phyloP scores from a whole-genome alignment of 352 stramenopile genomes.

The Phytopythium aichiense region DNA sequence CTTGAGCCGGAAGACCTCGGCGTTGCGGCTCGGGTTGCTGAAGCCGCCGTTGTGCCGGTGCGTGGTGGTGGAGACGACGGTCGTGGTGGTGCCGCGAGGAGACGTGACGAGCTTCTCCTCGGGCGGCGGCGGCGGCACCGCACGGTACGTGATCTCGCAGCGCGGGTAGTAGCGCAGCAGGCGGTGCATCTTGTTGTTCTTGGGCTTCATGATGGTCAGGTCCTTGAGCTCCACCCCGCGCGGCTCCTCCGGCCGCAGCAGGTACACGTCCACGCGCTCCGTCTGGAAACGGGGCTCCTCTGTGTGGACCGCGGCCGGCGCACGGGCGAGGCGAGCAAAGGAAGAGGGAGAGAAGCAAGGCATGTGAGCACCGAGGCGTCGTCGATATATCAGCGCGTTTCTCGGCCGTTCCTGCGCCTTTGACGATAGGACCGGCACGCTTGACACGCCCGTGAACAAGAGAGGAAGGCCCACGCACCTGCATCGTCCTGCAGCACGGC shows the following conservation, averaged over 20 bases:
- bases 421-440: background rate
- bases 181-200: conserved; percentile 73
- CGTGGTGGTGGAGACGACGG: conserved; percentile 26
- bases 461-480: background rate
- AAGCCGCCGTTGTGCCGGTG: conserved; percentile 69
- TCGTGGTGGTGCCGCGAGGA: conserved; percentile 44
- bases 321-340: background rate
- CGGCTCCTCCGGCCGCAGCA: conserved; percentile 57
- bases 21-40: conserved; percentile 65
- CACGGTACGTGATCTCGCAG: conserved; percentile 72
- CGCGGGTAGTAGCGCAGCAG: conserved; percentile 61
- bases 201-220: conserved; percentile 82
- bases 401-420: background rate
- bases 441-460: background rate
- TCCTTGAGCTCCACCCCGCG: conserved; percentile 69
- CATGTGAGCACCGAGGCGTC: background rate
- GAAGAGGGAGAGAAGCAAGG: background rate
- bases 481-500: background rate
- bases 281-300: conserved; percentile 22
- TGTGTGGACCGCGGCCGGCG: background rate
- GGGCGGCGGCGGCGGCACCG: conserved; percentile 38
- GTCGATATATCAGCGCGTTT: background rate
- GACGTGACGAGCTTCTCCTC: conserved; percentile 58
- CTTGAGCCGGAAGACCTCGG: conserved; percentile 71
- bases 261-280: conserved; percentile 71